A percentile compares a stretch with the other conserved stretches of the same genome.
phyloP scores from a whole-genome alignment of 805 yeast species.

The Geotrichum ghanense region DNA sequence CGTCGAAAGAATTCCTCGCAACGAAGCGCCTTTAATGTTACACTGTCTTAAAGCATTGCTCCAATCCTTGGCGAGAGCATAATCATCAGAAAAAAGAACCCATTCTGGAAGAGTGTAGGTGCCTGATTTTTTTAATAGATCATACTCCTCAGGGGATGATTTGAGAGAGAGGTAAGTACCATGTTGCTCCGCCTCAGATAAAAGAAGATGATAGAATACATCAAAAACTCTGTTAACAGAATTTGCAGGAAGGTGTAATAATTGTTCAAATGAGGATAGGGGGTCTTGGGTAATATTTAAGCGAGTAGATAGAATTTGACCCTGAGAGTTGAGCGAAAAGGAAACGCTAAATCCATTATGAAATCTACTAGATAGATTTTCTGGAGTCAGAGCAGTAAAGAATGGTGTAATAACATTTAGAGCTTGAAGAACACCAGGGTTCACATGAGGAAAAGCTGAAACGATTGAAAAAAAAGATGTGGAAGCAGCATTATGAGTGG shows the following conservation, averaged over 20 bases:
- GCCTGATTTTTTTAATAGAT: constrained; percentile 19
- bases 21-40: constrained; percentile 23
- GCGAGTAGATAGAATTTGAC: constrained; percentile 23
- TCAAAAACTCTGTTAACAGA: constrained; percentile 24
- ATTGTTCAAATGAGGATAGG: constrained; percentile 22
- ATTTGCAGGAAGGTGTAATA: constrained; percentile 19
- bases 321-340: constrained; percentile 22
- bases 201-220: constrained; percentile 27
- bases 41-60: constrained; percentile 26
- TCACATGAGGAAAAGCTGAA: constrained; percentile 25
- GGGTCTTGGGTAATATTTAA: constrained; percentile 21
- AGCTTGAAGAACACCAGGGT: constrained; percentile 25
- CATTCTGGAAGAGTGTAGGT: constrained; percentile 25
- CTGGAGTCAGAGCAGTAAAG: constrained; percentile 27
- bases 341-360: constrained; percentile 26
- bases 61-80: constrained; percentile 31
- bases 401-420: constrained; percentile 28
- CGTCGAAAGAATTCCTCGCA: constrained; percentile 24
- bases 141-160: constrained; percentile 20
- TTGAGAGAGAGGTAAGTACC: constrained; percentile 22
- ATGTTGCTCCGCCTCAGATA: constrained; percentile 21
- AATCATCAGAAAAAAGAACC: constrained; percentile 28
- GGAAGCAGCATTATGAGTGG: constrained; percentile 21
- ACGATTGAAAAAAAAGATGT: constrained; percentile 23
- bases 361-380: constrained; percentile 22